Percentiles rank a stretch among this genome's conserved stretches.
Conservation (phyloP, 1,284 basidiomycete species). For the Ustilago curta region DNA sequence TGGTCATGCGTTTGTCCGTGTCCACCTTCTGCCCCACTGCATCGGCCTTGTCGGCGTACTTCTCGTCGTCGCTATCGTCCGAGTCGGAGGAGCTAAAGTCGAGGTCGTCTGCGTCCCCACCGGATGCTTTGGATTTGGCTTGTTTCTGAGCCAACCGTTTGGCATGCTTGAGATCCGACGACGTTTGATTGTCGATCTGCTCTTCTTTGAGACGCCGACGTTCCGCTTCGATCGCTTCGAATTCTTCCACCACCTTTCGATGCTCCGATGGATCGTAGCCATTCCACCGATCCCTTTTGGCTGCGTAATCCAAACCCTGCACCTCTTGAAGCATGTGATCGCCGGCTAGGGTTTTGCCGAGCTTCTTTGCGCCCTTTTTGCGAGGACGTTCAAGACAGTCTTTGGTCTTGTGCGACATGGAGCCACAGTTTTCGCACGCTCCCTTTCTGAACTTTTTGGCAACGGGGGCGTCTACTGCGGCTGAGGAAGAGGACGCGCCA, state of each 20-base stretch:
- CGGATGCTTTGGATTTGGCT: conserved; percentile 53
- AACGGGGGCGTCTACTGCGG: conserved; percentile 67
- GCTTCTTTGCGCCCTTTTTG: conserved; percentile 94
- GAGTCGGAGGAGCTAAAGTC: conserved; percentile 88
- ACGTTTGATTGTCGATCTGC: conserved; percentile 93
- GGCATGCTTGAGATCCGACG: conserved; percentile 72
- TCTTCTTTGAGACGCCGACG: conserved; percentile 90
- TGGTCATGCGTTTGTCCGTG: conserved; percentile 96
- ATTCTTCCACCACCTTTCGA: conserved; percentile 88
- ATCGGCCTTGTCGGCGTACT: conserved; percentile 94
- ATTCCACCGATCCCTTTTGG: conserved; percentile 98
- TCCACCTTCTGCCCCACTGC: conserved; percentile 98
- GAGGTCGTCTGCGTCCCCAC: conserved; percentile 28
- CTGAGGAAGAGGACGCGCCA: conserved; percentile 72
- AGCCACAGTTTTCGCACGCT: conserved; percentile 98
- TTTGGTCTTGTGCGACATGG: conserved; percentile 88
- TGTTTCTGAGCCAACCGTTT: conserved; percentile 86
- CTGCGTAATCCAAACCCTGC: conserved; percentile 77
- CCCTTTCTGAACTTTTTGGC: conserved; percentile 96
- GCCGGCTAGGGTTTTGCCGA: conserved; percentile 86
- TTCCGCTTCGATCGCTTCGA: conserved; percentile 86
- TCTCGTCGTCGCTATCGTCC: conserved; percentile 67
- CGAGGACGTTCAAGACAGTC: conserved; percentile 97
- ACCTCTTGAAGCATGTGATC: conserved; percentile 90
- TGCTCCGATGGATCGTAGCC: conserved; percentile 93